Base-by-base conservation (phyloP, 805 yeast species). In the Yamadazyma endophytica region DNA sequence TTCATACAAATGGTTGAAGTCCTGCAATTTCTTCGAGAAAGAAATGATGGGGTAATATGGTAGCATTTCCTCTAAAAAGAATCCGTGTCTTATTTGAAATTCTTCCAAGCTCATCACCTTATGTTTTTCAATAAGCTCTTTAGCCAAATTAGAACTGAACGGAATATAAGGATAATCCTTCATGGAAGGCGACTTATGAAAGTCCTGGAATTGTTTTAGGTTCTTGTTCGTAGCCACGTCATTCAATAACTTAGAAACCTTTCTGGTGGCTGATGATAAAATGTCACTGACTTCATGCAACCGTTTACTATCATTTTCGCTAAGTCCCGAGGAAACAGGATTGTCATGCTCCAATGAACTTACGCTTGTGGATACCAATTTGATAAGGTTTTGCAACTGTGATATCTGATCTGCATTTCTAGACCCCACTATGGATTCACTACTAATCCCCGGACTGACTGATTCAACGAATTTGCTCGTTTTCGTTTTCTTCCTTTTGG, bases 11-110 rank as follows among this genome's bases (percentile, higher is more conserved):
- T 56, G 57, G 12, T 70, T 65, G 38, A 62, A 72, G 11, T 61
- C 52, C 18, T 56, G 56, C 12, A 54, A 35, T 6, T 37, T 33
- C 8, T 32, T 12, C 3, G 77, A 68, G 18, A 73, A 47, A 11
- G 73, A 57, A 3, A 70, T 54, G 24, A 70, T 57, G 6, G 79
- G 80, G 64, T 73, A 74, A 44, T 54, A 70, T 9, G 64, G 55
- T 11, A 68, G 44, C 51, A 73, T 55, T 9, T 64, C 57, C 6
- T 51, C 28, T 9, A 58, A 42, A 38, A 73, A 74, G 29, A 42
- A 52, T 5, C 46, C 38, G 32, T 48, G 62, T 39, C 72, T 54
- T 9, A 38, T 33, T 17, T 48, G 46, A 2, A 70, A 58, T 20
- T 64, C 69, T 4, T 54, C 54, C 8, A 50, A 42, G 4, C 56